Conservation (phyloP, 2,329 filamentous ascomycete genomes). For the Pezicula rhizophila region DNA sequence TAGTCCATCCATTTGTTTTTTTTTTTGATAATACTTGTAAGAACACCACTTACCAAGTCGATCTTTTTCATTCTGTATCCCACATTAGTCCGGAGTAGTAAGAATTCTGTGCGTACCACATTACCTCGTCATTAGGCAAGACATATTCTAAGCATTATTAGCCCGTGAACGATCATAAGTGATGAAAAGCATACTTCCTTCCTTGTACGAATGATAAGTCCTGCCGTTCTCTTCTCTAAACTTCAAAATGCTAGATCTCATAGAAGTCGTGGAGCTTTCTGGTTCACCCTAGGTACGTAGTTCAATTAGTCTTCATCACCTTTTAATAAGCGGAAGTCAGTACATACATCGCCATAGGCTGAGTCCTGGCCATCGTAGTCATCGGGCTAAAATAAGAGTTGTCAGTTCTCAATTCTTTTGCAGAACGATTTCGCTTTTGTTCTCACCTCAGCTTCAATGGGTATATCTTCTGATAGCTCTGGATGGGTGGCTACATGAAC, state of each 20-base stretch:
- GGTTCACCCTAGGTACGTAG: too few relatives aligned
- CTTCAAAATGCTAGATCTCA: conserved; percentile 26
- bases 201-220: conserved; percentile 29
- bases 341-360: too few relatives aligned
- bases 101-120: neutral
- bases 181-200: conserved; percentile 1
- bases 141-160: conserved; percentile 2
- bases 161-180: neutral
- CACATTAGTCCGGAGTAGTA: neutral
- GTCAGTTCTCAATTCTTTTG: too few relatives aligned
- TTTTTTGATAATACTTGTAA: neutral
- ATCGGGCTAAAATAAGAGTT: too few relatives aligned
- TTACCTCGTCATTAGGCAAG: conserved; percentile 5
- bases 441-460: too few relatives aligned
- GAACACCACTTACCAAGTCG: neutral
- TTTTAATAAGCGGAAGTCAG: too few relatives aligned
- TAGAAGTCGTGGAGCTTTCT: neutral
- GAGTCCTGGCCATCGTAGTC: too few relatives aligned
- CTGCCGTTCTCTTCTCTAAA: conserved; percentile 32
- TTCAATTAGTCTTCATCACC: too few relatives aligned
- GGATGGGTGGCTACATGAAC: too few relatives aligned
- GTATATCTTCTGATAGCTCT: too few relatives aligned
- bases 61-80: neutral
- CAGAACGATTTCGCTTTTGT: too few relatives aligned
- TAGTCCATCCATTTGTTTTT: neutral